Evolutionary conservation across 331 rosid species (phyloP).

Genomic region (Quercus phellos): DNA sequence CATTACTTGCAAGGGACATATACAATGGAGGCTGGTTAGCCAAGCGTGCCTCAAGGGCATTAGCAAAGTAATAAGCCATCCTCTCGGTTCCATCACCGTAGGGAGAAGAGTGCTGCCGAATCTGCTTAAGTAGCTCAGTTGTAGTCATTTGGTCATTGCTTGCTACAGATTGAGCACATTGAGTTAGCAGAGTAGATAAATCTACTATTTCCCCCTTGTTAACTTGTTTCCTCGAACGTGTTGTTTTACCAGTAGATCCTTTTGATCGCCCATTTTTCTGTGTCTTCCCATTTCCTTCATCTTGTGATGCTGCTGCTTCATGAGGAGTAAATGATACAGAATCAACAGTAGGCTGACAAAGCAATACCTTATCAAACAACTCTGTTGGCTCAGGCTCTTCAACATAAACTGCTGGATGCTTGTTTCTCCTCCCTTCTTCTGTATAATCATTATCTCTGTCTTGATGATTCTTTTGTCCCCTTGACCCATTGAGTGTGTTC

Average conservation of each 20-base stretch:
- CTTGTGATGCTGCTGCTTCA: too few relatives aligned
- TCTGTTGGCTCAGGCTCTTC: constrained; percentile 34
- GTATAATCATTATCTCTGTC: constrained; percentile 22
- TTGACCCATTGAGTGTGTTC: constrained; percentile 1
- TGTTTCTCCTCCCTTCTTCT: constrained; percentile 41
- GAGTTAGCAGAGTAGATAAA: constrained; percentile 59
- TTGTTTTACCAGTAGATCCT: too few relatives aligned
- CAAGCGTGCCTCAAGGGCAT: constrained; percentile 76
- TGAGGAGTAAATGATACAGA: too few relatives aligned
- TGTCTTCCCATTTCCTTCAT: too few relatives aligned
- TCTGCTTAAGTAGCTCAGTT: constrained; percentile 65
- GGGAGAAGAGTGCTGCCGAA: constrained; percentile 60
- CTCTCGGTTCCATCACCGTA: constrained; percentile 72
- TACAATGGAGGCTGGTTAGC: constrained; percentile 54
- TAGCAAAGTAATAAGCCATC: constrained; percentile 67
- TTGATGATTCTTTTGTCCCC: constrained; percentile 34
- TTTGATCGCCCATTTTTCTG: too few relatives aligned
- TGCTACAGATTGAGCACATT: constrained; percentile 86
- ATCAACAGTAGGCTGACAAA: not conserved
- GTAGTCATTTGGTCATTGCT: constrained; percentile 48
- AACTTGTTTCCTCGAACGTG: constrained; percentile 50
- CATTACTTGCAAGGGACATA: constrained; percentile 32
- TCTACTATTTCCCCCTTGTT: constrained; percentile 63
- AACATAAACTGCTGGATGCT: constrained; percentile 33
- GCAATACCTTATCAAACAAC: constrained; percentile 46